A percentile compares a stretch with the other conserved stretches of the same genome.
Conservation (phyloP, 768 basidiomycete genomes). For the Phylloporus arenicola region DNA sequence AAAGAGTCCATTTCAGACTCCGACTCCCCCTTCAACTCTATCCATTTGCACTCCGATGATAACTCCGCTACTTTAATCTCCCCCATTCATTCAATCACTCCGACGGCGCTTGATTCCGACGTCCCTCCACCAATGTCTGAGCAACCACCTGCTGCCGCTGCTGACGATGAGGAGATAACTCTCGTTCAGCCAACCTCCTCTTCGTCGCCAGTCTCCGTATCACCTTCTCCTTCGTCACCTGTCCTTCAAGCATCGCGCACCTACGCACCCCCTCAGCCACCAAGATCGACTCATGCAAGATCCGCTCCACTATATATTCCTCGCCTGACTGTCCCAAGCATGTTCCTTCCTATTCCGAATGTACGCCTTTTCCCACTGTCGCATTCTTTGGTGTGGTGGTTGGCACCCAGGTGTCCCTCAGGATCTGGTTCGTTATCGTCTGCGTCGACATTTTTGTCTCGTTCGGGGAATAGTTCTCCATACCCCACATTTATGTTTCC, state of each 20-base stretch:
- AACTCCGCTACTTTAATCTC: constrained; percentile 2
- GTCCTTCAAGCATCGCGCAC: constrained; percentile 34
- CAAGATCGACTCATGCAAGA: constrained; percentile 2
- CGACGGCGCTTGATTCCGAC: not conserved
- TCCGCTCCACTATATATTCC: constrained; percentile 50
- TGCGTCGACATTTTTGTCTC: constrained; percentile 29
- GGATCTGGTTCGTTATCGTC: constrained; percentile 33
- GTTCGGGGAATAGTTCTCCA: not conserved
- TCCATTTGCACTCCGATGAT: constrained; percentile 11
- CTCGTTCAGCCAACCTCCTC: constrained; percentile 33
- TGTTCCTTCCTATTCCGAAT: constrained; percentile 88
- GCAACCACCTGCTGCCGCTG: constrained; percentile 38
- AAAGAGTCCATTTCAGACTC: constrained; percentile 11
- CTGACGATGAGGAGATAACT: constrained; percentile 36
- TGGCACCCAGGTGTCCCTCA: constrained; percentile 36
- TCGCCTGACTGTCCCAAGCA: constrained; percentile 62
- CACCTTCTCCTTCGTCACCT: constrained; percentile 17
- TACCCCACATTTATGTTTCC: constrained; percentile 1
- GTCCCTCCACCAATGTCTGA: constrained; percentile 4
- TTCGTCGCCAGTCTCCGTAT: constrained; percentile 36
- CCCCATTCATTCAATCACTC: constrained; percentile 1
- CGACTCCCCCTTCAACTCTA: not conserved
- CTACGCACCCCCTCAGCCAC: constrained; percentile 40
- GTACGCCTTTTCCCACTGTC: constrained; percentile 56
- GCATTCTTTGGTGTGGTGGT: constrained; percentile 56